Conservation (phyloP, 2,329 filamentous ascomycete species). For the Alternaria gansuensis region DNA sequence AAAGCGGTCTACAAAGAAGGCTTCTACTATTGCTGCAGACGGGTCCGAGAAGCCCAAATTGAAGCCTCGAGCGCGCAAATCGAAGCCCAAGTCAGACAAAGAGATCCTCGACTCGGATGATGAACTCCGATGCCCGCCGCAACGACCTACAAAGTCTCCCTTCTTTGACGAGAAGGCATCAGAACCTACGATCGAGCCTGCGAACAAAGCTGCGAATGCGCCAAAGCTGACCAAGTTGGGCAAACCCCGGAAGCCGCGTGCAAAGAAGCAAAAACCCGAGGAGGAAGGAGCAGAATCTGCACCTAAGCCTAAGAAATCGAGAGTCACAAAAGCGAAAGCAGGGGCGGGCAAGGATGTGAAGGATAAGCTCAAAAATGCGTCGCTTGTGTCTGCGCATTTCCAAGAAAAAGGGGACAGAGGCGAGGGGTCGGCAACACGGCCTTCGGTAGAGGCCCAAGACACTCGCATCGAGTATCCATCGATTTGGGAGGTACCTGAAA, state of each 20-base stretch:
- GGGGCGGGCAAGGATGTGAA: constrained; percentile 26
- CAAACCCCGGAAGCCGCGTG: constrained; percentile 44
- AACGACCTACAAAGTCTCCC: constrained; percentile 30
- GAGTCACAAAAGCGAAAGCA: constrained; percentile 36
- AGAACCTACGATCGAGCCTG: constrained; percentile 18
- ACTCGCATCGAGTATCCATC: constrained; percentile 17
- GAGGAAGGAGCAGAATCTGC: constrained; percentile 22
- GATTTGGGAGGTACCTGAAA: constrained; percentile 41
- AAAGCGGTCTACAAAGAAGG: constrained; percentile 28
- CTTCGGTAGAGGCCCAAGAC: background rate
- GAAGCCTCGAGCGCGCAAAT: constrained; percentile 40
- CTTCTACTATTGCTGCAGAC: constrained; percentile 10
- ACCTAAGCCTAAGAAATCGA: constrained; percentile 38
- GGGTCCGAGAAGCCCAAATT: constrained; percentile 31
- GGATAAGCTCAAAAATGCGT: constrained; percentile 25
- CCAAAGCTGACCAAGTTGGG: constrained; percentile 33
- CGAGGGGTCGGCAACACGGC: constrained; percentile 5
- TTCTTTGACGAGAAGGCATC: constrained; percentile 29
- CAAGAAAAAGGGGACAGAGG: constrained; percentile 6
- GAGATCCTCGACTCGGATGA: constrained; percentile 27
- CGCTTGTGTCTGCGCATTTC: constrained; percentile 38
- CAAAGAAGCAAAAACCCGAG: constrained; percentile 39
- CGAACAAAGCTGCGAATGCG: constrained; percentile 11
- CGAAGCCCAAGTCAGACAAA: constrained; percentile 38
- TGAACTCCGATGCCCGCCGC: constrained; percentile 24